Conservation (phyloP, 106 monocot genomes). For the Acanthochlamys bracteata region DNA sequence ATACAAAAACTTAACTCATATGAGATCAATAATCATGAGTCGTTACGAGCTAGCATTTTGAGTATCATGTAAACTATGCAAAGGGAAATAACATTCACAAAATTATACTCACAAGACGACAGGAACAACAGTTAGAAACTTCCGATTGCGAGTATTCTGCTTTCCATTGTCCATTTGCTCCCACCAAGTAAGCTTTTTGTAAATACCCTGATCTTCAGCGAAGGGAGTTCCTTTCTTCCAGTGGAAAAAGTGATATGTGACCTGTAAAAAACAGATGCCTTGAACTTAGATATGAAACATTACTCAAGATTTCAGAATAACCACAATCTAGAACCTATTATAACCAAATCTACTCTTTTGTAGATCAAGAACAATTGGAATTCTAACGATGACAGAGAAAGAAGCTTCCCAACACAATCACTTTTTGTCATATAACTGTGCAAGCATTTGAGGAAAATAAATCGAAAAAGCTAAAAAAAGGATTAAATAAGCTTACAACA, state of each 20-base stretch:
- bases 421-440: too few relatives aligned
- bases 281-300: too few relatives aligned
- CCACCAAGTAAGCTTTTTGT: constrained; percentile 90
- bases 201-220: constrained; percentile 89
- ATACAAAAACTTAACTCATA: too few relatives aligned
- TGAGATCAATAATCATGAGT: neutral
- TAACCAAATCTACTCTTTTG: too few relatives aligned
- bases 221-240: constrained; percentile 96
- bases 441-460: too few relatives aligned
- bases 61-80: neutral
- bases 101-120: constrained; percentile 80
- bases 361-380: too few relatives aligned
- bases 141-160: constrained; percentile 76
- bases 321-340: too few relatives aligned
- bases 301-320: too few relatives aligned
- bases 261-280: constrained; percentile 24
- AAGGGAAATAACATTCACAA: neutral
- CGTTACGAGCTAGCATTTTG: neutral
- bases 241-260: constrained; percentile 85
- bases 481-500: too few relatives aligned
- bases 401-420: too few relatives aligned
- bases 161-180: constrained; percentile 94
- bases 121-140: constrained; percentile 78
- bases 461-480: too few relatives aligned
- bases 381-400: too few relatives aligned